Conservation (phyloP, 225 moss, liverwort and hornwort genomes). For the Marchantia paleacea region DNA sequence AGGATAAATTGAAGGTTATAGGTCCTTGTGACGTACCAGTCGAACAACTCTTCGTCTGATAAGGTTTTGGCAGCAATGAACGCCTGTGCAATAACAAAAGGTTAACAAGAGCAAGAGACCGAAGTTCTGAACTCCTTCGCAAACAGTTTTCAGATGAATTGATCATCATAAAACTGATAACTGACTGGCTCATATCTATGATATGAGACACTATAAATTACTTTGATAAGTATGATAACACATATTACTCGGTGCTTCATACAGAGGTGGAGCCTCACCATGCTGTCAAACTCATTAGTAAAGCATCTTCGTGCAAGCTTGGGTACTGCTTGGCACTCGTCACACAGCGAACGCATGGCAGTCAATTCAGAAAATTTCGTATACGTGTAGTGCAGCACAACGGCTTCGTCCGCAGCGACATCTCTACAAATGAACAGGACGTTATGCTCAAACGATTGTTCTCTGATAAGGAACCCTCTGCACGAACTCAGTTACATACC, state of each 20-base stretch:
- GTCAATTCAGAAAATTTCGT: conserved; percentile 28
- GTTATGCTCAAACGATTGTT: not conserved
- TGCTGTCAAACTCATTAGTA: conserved; percentile 16
- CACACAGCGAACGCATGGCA: conserved; percentile 8
- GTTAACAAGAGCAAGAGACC: not conserved
- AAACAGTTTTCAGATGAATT: not conserved
- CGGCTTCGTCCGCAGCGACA: conserved; percentile 20
- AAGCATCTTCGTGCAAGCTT: conserved; percentile 18
- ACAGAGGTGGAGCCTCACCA: not conserved
- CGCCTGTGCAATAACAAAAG: conserved; percentile 6
- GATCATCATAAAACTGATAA: not conserved
- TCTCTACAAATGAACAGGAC: conserved; percentile 16
- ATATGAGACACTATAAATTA: not conserved
- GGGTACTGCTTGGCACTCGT: conserved; percentile 14
- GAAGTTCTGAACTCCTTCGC: not conserved
- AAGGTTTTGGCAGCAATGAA: conserved; percentile 20
- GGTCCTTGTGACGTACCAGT: conserved; percentile 12
- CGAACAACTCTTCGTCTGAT: not conserved
- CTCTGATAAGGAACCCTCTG: not conserved
- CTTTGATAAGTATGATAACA: not conserved
- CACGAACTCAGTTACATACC: not conserved
- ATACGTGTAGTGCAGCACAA: conserved; percentile 40
- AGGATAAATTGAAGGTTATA: not conserved
- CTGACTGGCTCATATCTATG: not conserved
- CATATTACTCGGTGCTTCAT: not conserved